Evolutionary conservation across 1,284 basidiomycete species (phyloP).

Genomic region (Termitomyces sp.): DNA sequence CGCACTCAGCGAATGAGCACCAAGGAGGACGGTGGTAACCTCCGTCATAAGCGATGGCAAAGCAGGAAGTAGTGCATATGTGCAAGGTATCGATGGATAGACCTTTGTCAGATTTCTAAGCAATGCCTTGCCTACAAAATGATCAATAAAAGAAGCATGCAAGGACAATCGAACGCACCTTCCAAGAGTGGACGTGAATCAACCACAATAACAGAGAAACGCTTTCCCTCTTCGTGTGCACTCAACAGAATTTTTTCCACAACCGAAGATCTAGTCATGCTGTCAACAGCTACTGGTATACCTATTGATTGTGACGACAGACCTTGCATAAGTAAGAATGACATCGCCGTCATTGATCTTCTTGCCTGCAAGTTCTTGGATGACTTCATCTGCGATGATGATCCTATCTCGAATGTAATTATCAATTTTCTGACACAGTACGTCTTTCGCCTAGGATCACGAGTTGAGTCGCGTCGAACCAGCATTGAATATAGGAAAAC

Average conservation of each 20-base stretch:
- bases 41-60: constrained; percentile 78
- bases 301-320: background rate
- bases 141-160: constrained; percentile 7
- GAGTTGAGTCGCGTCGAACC: constrained; percentile 6
- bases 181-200: constrained; percentile 93
- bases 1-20: constrained; percentile 90
- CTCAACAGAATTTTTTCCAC: constrained; percentile 87
- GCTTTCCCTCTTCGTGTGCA: constrained; percentile 68
- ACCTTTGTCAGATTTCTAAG: constrained; percentile 68
- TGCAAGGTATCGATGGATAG: constrained; percentile 71
- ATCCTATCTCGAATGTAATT: constrained; percentile 94
- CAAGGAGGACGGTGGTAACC: constrained; percentile 83
- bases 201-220: constrained; percentile 90
- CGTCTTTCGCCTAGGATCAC: constrained; percentile 73
- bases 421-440: constrained; percentile 83
- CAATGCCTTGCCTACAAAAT: constrained; percentile 66
- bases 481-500: constrained; percentile 37
- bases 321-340: constrained; percentile 91
- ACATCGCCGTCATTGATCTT: constrained; percentile 95
- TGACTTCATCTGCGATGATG: constrained; percentile 89
- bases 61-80: constrained; percentile 89
- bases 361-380: constrained; percentile 81
- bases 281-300: background rate
- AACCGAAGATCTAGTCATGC: constrained; percentile 72
- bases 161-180: constrained; percentile 41